A percentile compares a stretch with the other conserved stretches of the same genome.
Evolutionary conservation across 257 asterid species (phyloP).

Genomic region (Solanum clarkiae): DNA sequence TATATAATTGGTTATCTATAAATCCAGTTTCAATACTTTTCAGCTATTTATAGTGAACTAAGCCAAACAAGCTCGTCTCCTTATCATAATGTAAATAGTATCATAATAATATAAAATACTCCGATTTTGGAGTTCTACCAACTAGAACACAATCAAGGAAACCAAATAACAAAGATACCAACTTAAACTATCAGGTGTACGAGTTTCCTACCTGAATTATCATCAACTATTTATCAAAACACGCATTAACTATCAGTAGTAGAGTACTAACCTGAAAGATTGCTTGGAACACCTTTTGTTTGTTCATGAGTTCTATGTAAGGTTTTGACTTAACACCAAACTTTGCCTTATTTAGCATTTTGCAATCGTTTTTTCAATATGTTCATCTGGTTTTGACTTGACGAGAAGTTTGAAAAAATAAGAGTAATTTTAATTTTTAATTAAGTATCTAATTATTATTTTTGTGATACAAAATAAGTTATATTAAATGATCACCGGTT

Average conservation of each 20-base stretch:
- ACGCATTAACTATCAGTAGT: not conserved
- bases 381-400: not conserved
- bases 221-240: not conserved
- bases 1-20: not conserved
- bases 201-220: not conserved
- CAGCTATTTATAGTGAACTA: not conserved
- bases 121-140: too few species aligned
- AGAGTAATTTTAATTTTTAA: too few species aligned
- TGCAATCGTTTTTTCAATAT: not conserved
- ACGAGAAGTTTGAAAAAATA: not conserved
- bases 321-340: conserved; percentile 65
- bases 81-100: not conserved
- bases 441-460: too few species aligned
- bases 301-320: conserved; percentile 60
- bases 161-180: too few species aligned
- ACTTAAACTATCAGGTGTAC: too few species aligned
- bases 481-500: too few species aligned
- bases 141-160: too few species aligned
- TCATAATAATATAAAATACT: not conserved
- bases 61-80: not conserved
- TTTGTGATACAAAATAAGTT: too few species aligned
- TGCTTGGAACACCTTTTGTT: conserved; percentile 50
- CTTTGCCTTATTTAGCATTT: conserved; percentile 27
- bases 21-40: not conserved
- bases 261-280: conserved; percentile 49